Evolutionary conservation across 2,329 filamentous ascomycete species (phyloP), one percentile per base, ranked within the genome.

Genomic region (Bipolaris cookei): DNA sequence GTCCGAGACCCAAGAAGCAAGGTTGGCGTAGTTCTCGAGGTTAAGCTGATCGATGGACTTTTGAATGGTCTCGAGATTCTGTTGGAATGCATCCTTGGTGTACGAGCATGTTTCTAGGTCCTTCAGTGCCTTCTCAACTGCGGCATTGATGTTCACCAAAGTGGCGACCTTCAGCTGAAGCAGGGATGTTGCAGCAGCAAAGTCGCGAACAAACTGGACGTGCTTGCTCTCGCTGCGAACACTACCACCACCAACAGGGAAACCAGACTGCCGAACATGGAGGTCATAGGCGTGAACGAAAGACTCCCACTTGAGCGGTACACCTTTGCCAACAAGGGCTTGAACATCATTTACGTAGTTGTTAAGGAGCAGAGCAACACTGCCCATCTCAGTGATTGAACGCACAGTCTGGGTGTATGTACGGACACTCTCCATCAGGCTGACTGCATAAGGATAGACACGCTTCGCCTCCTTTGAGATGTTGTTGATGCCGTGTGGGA

Each of bases 381-480:
- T 90, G 10, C 88, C 86, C 91, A 99, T 94, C 52, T 90, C 86
- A 16, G 87, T 83, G 58, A 99, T 96, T 48, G 90, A 87, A 28
- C 92, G 88, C 66, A 90, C 89, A 0, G 92, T 97, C 77, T 98
- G 94, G 1, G 92, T 86, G 62, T 96, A 89, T 0, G 92, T 98
- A 56, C 93, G 87, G n/a, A 98, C 92, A 70, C 92, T 98, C 79
- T 99, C 95, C 92, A 99, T 99, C 65, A 99, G 80, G 72, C 93
- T 98, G 64, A 99, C 93, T 21, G 96, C 95, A 71, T 96, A 99
- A 0, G 95, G 95, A 69, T 99, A 99, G 3, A 99, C 95, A 51
- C 95, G 87, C 78, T 97, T 97, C n/a, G 95, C 96, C 75, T 99
- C 95, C 77, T 98, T 99, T 1, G 96, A 96, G 51, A 97, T 92